Evolutionary conservation across 139 green algal genomes (phyloP).

Genomic region (Chlorella sorokiniana): DNA sequence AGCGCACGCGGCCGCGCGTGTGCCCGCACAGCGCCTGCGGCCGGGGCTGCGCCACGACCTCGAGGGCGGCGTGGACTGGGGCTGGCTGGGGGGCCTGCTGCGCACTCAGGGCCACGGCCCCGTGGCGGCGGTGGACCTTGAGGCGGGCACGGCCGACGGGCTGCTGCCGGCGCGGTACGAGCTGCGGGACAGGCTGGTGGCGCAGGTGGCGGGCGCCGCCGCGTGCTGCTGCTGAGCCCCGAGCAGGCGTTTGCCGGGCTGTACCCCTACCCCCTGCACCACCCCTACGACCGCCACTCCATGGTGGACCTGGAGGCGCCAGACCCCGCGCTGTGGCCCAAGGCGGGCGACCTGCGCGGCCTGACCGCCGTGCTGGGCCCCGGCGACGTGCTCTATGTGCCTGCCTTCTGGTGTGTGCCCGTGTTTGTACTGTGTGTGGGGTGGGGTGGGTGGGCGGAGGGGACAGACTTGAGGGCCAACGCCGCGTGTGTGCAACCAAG

Average conservation of each 20-base stretch:
- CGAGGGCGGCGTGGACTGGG: conserved; percentile 37
- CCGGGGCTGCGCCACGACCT: conserved; percentile 17
- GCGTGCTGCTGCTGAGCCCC: conserved; percentile 69
- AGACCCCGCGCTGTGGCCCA: conserved; percentile 56
- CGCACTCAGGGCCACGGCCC: conserved; percentile 34
- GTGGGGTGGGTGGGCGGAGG: background rate
- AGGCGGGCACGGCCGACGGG: conserved; percentile 41
- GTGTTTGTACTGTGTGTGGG: background rate
- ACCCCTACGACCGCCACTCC: conserved; percentile 79
- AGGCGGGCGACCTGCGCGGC: conserved; percentile 41
- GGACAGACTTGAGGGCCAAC: no score
- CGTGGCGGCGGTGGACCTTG: conserved; percentile 43
- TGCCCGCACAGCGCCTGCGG: background rate
- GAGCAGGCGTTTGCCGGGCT: conserved; percentile 56
- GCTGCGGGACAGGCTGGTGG: conserved; percentile 53
- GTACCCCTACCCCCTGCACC: conserved; percentile 77
- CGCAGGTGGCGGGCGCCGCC: conserved; percentile 60
- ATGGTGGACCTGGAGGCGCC: conserved; percentile 71
- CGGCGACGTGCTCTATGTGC: conserved; percentile 69
- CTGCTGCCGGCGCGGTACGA: conserved; percentile 63
- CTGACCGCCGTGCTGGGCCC: conserved; percentile 47
- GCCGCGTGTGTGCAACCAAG: background rate
- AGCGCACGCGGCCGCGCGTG: background rate
- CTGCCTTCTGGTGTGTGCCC: conserved; percentile 55
- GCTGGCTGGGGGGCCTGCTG: conserved; percentile 48